Percentiles rank a stretch among this genome's conserved stretches.
These are phyloP conservation scores for Prunus yedoensis DNA, from an alignment of 331 rosid genomes.

Conservation along the genomic window DNA sequence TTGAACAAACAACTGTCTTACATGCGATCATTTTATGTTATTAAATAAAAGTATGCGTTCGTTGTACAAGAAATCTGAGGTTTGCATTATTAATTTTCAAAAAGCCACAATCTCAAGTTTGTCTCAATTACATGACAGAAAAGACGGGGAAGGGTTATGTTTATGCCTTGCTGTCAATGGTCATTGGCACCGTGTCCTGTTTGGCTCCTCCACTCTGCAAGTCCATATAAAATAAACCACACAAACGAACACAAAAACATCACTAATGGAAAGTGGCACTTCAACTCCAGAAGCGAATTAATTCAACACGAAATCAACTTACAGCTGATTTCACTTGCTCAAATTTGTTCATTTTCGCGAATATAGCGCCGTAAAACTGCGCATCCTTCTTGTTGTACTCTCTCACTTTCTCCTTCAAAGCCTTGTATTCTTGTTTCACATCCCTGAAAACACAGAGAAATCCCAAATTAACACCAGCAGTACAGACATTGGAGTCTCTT, in stretches of 20 bases:
- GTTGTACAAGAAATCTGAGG: neutral
- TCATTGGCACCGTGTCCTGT: constrained; percentile 56
- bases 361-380: constrained; percentile 36
- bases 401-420: constrained; percentile 33
- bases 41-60: neutral
- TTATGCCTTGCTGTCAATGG: constrained; percentile 56
- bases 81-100: neutral
- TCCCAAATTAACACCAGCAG: neutral
- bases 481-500: neutral
- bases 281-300: too few species aligned
- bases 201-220: constrained; percentile 4
- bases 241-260: too few species aligned
- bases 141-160: too few species aligned
- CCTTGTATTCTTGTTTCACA: constrained; percentile 33
- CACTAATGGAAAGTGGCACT: too few species aligned
- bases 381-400: constrained; percentile 45
- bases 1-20: neutral
- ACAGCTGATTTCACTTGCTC: constrained; percentile 33
- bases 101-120: neutral
- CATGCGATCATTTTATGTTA: neutral
- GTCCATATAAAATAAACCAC: too few species aligned
- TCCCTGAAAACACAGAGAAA: constrained; percentile 14
- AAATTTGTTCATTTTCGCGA: constrained; percentile 51
- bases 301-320: too few species aligned
- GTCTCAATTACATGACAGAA: neutral